These are phyloP conservation scores for Eimeria tenella DNA, from an alignment of 169 alveolate species.

Conservation along the genomic window DNA sequence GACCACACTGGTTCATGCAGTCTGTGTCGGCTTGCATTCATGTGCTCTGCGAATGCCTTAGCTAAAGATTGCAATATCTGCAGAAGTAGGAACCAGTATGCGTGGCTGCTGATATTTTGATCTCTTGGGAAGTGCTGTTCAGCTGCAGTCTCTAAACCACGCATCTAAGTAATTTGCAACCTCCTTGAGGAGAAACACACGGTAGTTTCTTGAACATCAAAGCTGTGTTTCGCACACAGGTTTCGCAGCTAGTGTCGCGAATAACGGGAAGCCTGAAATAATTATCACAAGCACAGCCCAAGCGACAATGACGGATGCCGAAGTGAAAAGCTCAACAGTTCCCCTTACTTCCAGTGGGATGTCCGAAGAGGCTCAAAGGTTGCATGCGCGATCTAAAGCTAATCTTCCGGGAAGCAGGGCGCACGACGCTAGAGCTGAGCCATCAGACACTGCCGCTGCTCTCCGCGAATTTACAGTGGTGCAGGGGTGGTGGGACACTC, in stretches of 20 bases:
- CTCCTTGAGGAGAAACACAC: background rate
- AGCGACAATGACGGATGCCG: slow-evolving; percentile 60
- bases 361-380: background rate
- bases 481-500: slow-evolving; percentile 66
- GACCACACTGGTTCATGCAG: too few relatives aligned
- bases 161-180: too few relatives aligned
- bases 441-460: slow-evolving; percentile 5
- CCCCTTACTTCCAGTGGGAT: background rate
- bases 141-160: too few relatives aligned
- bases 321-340: background rate
- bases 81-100: too few relatives aligned
- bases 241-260: background rate
- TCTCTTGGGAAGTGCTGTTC: too few relatives aligned
- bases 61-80: too few relatives aligned
- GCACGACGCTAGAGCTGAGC: background rate
- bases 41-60: background rate
- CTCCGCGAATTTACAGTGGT: slow-evolving; percentile 66
- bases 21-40: background rate
- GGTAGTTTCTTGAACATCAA: background rate
- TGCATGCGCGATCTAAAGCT: background rate
- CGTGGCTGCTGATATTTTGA: too few relatives aligned
- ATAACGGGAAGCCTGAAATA: background rate
- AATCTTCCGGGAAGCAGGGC: background rate
- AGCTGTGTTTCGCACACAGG: slow-evolving; percentile 24
- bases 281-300: slow-evolving; percentile 60